These are phyloP conservation scores for Botryosphaeria agaves DNA, from an alignment of 2,329 filamentous ascomycete species.

Conservation along the genomic window DNA sequence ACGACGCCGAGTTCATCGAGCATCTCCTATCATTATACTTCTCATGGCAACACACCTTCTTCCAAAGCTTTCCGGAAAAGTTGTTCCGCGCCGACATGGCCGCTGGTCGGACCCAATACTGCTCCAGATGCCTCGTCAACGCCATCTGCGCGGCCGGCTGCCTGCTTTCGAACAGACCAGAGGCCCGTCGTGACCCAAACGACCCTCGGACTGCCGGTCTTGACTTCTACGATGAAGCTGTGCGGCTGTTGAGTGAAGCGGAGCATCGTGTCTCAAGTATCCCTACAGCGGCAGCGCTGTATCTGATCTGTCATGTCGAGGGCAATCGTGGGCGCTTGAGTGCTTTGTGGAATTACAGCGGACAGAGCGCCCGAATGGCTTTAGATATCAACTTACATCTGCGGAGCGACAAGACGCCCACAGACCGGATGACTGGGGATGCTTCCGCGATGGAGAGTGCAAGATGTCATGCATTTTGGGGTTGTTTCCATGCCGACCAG, in stretches of 20 bases:
- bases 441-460: constrained; percentile 2
- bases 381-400: constrained; percentile 6
- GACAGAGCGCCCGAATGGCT: constrained; percentile 6
- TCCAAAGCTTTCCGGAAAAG: constrained; percentile 7
- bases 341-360: constrained; percentile 6
- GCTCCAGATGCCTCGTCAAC: constrained; percentile 7
- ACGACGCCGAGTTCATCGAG: constrained; percentile 5
- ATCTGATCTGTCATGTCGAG: constrained; percentile 6
- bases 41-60: constrained; percentile 8
- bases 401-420: constrained; percentile 1
- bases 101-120: constrained; percentile 4
- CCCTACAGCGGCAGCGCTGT: constrained; percentile 6
- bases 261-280: constrained; percentile 4
- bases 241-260: constrained; percentile 3
- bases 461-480: constrained; percentile 7
- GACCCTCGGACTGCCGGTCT: constrained; percentile 5
- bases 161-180: constrained; percentile 4
- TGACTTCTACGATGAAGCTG: constrained; percentile 6
- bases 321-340: constrained; percentile 5
- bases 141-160: constrained; percentile 7
- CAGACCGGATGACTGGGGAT: constrained; percentile 1
- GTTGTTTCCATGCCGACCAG: constrained; percentile 8
- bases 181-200: constrained; percentile 2
- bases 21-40: constrained; percentile 7
- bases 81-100: constrained; percentile 7